Conservation (phyloP, 2,329 filamentous ascomycete species). For the Xylariaceae sp. region DNA sequence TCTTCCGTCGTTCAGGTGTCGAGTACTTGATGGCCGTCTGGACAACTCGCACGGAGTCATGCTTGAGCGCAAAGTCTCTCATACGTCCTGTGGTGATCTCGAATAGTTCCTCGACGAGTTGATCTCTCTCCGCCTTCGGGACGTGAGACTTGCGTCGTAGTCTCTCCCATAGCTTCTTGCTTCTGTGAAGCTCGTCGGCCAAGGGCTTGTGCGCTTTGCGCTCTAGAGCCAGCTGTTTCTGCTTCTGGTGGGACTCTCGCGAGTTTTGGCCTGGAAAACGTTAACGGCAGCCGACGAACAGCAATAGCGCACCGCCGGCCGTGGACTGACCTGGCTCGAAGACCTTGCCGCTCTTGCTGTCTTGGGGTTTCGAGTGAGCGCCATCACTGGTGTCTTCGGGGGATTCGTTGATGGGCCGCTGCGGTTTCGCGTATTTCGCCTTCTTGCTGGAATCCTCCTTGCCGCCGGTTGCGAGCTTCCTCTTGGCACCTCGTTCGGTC, state of each 20-base stretch:
- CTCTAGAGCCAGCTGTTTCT: conserved; percentile 80
- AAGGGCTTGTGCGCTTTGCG: conserved; percentile 90
- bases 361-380: conserved; percentile 30
- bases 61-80: conserved; percentile 96
- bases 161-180: conserved; percentile 96
- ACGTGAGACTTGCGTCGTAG: conserved; percentile 90
- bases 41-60: conserved; percentile 92
- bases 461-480: conserved; percentile 46
- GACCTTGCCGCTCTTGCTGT: conserved; percentile 27
- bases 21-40: conserved; percentile 97
- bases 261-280: conserved; percentile 50
- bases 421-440: conserved; percentile 27
- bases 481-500: conserved; percentile 43
- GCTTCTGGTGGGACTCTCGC: conserved; percentile 85
- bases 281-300: conserved; percentile 9
- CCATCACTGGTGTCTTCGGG: conserved; percentile 36
- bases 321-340: conserved; percentile 34
- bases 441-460: conserved; percentile 35
- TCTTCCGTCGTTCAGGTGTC: conserved; percentile 71
- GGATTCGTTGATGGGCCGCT: conserved; percentile 30
- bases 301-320: background rate
- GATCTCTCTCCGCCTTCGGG: conserved; percentile 77
- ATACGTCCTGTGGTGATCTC: conserved; percentile 84
- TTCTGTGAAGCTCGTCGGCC: conserved; percentile 77
- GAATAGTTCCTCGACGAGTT: conserved; percentile 84